phyloP scores from a whole-genome alignment of 352 stramenopile genomes.

The Peronospora belbahrii region DNA sequence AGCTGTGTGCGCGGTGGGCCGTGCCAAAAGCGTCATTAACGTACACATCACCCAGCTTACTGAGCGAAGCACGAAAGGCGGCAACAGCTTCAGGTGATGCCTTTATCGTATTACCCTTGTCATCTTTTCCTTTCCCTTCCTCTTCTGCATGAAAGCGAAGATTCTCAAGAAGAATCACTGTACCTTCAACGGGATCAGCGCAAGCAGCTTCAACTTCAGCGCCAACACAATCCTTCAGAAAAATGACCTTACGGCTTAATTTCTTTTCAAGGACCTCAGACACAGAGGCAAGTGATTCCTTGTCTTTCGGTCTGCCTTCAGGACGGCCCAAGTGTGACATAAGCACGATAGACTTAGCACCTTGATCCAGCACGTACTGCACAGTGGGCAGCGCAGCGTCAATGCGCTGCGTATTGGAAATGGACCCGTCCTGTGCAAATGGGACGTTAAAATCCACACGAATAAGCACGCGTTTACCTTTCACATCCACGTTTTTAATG shows the following conservation, averaged over 20 bases:
- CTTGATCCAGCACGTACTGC: conserved; percentile 94
- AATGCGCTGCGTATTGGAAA: conserved; percentile 99
- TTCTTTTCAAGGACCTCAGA: conserved; percentile 88
- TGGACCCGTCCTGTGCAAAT: conserved; percentile 88
- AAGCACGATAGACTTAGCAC: conserved; percentile 96
- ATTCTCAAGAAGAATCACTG: conserved; percentile 98
- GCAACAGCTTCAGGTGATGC: conserved; percentile 90
- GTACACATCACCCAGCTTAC: conserved; percentile 92
- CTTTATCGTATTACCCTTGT: conserved; percentile 75
- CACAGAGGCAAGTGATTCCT: conserved; percentile 95
- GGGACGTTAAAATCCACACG: conserved; percentile 99
- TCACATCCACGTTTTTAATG: conserved; percentile 91
- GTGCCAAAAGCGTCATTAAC: conserved; percentile 99
- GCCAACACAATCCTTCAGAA: conserved; percentile 95
- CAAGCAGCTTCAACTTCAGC: conserved; percentile 78
- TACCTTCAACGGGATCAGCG: conserved; percentile 52
- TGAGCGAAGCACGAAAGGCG: conserved; percentile 89
- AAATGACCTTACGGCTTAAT: conserved; percentile 88
- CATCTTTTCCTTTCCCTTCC: conserved; percentile 85
- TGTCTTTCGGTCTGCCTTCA: conserved; percentile 89
- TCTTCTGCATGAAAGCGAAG: conserved; percentile 98
- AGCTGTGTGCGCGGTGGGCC: conserved; percentile 97
- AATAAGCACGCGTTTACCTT: conserved; percentile 97
- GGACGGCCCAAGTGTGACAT: conserved; percentile 98
- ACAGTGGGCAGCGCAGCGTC: conserved; percentile 94